Evolutionary conservation across 495 filamentous ascomycete species (phyloP), one percentile per base, ranked within the genome.

Genomic region (Lichenothelia convexa): DNA sequence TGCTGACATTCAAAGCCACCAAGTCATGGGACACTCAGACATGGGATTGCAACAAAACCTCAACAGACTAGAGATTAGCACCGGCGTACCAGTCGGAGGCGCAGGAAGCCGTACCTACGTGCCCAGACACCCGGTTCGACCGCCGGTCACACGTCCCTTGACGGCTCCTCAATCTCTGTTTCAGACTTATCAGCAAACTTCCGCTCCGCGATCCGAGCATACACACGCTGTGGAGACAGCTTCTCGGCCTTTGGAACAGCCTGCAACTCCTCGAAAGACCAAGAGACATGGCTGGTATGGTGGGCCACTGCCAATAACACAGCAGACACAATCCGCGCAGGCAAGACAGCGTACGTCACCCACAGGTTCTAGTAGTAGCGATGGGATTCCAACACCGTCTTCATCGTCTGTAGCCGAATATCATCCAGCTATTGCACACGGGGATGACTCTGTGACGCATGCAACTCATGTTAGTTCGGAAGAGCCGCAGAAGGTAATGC

Each of bases 241-340:
- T 16, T 33, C 46, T 21, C 16, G 42, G 32, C 37, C 30, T 18
- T 51, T 32, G 46, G 50, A 63, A 34, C 35, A 65, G 60, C 39
- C 68, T 54, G 38, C 58, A 4, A 67, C 62, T 6, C 62, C 72
- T 3, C 63, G 68, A n/a, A 67, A 68, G 32, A 53, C 59, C 5
- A 79, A 78, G 53, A 64, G 79, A 8, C 70, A 72, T 31, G 76
- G 66, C 1, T 80, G 74, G 68, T 80, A 82, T 43, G 66, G 77
- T 34, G 75, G 74, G 1, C 70, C 73, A 8, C 47, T 63, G 12
- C 39, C 48, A 5, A 36, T 51, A 13, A 23, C 35, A 6, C 43
- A 38, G 32, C 21, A 30, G 19, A 18, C 32, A 12, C 36, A 43
- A 20, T 45, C 40, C 27, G 17, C 41, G 51, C 24, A 61, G 50